Percentiles rank a stretch among this genome's conserved stretches.
These are phyloP conservation scores for Coffea canephora DNA, from an alignment of 257 asterid species.

Conservation along the genomic window DNA sequence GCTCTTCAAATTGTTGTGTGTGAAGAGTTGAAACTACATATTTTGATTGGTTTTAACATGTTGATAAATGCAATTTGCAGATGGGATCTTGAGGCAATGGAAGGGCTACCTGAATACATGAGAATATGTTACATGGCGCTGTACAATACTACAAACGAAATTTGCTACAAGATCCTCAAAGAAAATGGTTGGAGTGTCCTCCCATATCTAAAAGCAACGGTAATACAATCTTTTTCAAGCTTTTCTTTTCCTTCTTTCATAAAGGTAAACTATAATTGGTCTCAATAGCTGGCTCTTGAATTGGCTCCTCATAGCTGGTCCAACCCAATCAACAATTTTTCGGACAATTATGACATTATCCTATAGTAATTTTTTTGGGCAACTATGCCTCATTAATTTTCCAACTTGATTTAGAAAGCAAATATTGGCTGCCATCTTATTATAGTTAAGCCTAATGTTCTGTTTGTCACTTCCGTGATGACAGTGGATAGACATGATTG, in stretches of 20 bases:
- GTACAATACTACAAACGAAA: constrained; percentile 63
- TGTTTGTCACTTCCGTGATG: background rate
- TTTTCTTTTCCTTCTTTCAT: too few species aligned
- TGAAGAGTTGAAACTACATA: background rate
- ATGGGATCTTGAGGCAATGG: constrained; percentile 73
- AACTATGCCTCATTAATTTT: too few species aligned
- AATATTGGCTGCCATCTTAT: too few species aligned
- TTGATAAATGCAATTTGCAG: constrained; percentile 20
- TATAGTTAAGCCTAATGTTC: background rate
- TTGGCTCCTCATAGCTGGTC: background rate
- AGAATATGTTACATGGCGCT: constrained; percentile 68
- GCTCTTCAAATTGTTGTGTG: background rate
- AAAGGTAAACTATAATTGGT: too few species aligned
- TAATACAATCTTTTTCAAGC: background rate
- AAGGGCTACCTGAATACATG: constrained; percentile 62
- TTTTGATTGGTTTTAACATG: background rate
- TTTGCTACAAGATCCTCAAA: constrained; percentile 60
- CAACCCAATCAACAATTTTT: too few species aligned
- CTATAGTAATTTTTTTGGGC: too few species aligned
- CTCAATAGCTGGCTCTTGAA: too few species aligned
- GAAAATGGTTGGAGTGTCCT: constrained; percentile 54
- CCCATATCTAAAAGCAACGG: constrained; percentile 54
- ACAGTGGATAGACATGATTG: constrained; percentile 76
- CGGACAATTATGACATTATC: too few species aligned
- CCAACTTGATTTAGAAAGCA: too few species aligned